A percentile compares a stretch with the other conserved stretches of the same genome.
Conservation (phyloP, 768 basidiomycete genomes). For the Kwoniella sp. region DNA sequence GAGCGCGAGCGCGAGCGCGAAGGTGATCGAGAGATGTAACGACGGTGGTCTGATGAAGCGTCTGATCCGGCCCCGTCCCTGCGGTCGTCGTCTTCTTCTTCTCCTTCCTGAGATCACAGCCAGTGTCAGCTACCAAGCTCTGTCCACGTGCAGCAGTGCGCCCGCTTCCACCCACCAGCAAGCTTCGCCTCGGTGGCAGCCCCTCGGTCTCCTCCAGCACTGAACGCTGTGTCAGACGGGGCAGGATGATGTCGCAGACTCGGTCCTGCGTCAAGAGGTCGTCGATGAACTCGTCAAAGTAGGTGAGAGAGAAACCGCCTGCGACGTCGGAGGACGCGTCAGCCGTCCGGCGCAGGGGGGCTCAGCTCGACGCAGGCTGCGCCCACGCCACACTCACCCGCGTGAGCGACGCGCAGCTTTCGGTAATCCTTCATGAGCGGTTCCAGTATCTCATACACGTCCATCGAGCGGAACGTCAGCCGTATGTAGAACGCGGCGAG, state of each 20-base stretch:
- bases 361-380: too few relatives aligned
- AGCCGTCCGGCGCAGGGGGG: too few relatives aligned
- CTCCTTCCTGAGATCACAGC: conserved; percentile 23
- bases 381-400: conserved; percentile 61
- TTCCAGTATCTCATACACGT: conserved; percentile 89
- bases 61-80: conserved; percentile 1
- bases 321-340: background rate
- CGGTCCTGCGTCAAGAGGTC: conserved; percentile 78
- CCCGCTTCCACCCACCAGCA: conserved; percentile 64
- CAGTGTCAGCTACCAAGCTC: background rate
- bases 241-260: conserved; percentile 93
- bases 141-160: too few relatives aligned
- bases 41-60: conserved; percentile 15
- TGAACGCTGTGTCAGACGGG: conserved; percentile 76
- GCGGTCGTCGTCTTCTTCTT: conserved; percentile 2
- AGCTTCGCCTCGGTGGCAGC: conserved; percentile 69
- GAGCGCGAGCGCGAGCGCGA: conserved; percentile 9
- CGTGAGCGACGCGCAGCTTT: conserved; percentile 75
- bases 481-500: conserved; percentile 90
- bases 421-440: conserved; percentile 90
- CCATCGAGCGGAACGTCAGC: conserved; percentile 83
- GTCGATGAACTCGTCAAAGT: conserved; percentile 89
- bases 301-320: conserved; percentile 82
- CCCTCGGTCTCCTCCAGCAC: conserved; percentile 90
- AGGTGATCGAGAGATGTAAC: conserved; percentile 31